Percentiles rank a stretch among this genome's conserved stretches.
Conservation (phyloP, 2,329 filamentous ascomycete genomes). For the Sarocladiaceae sp. region DNA sequence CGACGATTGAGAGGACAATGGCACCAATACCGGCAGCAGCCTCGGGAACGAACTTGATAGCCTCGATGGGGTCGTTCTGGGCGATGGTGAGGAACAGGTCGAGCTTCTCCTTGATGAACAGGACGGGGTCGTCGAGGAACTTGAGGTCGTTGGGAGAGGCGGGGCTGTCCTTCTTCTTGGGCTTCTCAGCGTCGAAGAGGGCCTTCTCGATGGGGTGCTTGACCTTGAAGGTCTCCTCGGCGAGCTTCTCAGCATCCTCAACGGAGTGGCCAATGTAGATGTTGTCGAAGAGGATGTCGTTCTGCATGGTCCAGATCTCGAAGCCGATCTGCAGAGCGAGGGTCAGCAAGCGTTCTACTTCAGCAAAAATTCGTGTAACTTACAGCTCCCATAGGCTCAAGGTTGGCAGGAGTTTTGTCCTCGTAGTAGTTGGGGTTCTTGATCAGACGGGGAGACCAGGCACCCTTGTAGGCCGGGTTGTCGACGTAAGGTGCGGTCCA, state of each 20-base stretch:
- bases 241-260: conserved; percentile 85
- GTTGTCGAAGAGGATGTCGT: conserved; percentile 98
- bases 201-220: conserved; percentile 83
- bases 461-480: conserved; percentile 97
- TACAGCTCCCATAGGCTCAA: conserved; percentile 96
- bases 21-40: conserved; percentile 77
- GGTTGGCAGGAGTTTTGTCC: conserved; percentile 94
- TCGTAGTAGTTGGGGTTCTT: conserved; percentile 94
- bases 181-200: conserved; percentile 73
- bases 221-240: conserved; percentile 82
- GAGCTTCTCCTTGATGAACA: conserved; percentile 87
- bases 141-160: conserved; percentile 72
- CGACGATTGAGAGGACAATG: conserved; percentile 64
- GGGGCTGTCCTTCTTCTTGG: conserved; percentile 62
- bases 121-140: conserved; percentile 87
- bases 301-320: conserved; percentile 99
- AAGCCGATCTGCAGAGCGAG: conserved; percentile 71
- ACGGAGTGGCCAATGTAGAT: conserved; percentile 99
- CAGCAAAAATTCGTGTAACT: conserved; percentile 38
- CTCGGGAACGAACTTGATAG: conserved; percentile 86
- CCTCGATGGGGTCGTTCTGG: conserved; percentile 76
- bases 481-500: conserved; percentile 91
- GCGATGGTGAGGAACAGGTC: conserved; percentile 84
- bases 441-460: conserved; percentile 94
- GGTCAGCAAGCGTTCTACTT: conserved; percentile 15